Base-by-base conservation (phyloP, 1,284 basidiomycete genomes). In the Somion occarium region DNA sequence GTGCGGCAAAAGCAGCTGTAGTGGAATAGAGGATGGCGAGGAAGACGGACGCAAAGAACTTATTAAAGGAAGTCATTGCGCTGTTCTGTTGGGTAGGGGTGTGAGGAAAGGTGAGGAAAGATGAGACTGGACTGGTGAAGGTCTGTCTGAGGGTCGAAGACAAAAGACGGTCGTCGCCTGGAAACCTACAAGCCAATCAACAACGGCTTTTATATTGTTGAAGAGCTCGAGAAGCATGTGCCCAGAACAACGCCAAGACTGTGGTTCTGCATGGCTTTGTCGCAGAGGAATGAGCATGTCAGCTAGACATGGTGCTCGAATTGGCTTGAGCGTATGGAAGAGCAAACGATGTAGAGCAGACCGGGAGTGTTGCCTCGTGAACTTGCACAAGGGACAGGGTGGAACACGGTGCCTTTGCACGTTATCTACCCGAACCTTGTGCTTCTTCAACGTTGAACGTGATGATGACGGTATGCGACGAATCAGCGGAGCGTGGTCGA, bases 31-130 rank as follows among this genome's bases (percentile, higher is more conserved):
- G 48, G 50, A 68, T 57, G 39, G 64, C 64, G 39, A 68, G 53
- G 48, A 62, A 52, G 34, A 68, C 62, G 25, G 65, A 60, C n/a
- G 62, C 55, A 50, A 69, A 59, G 54, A 67, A 61, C 55, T 62
- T 64, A 51, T 55, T 62, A 53, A 56, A 59, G 53, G 58, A 56
- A 53, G 60, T 57, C 48, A 49, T 54, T n/a, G n/a, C n/a, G n/a
- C 38, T 39, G n/a, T 39, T 4, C 38, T 39, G 5, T 38, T 37
- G 37, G 24, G 19, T 5, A 3, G 9, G 30, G 7, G 20, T 22
- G 42, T 22, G 23, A 19, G 42, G 13, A 22, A 43, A 43, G 42
- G 25, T 22, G 23, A 15, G 24, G 9, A 4, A 27, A 20, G n/a
- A 22, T n/a, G n/a, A 15, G 43, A 44, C 43, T 46, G 30, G 30